Conservation (phyloP, 148 eudicot genomes). For the Salicornia ramosissima region DNA sequence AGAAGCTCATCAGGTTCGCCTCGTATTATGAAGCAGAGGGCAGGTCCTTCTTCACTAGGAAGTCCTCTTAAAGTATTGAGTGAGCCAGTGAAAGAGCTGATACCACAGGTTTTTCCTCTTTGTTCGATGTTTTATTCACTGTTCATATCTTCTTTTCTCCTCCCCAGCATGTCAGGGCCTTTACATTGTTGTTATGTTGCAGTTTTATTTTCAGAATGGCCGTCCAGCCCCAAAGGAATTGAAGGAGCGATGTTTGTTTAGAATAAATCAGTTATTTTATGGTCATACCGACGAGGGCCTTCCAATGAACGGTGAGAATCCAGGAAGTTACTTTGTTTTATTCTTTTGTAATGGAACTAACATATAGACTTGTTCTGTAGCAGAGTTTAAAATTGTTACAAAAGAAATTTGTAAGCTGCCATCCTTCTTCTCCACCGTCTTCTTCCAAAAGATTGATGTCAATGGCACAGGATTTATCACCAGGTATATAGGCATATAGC, state of each 20-base stretch:
- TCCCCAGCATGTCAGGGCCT: not conserved
- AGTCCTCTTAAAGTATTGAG: constrained; percentile 76
- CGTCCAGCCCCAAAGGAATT: constrained; percentile 90
- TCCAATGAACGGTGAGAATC: constrained; percentile 67
- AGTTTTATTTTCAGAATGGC: constrained; percentile 95
- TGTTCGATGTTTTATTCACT: constrained; percentile 2
- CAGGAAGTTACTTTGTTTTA: not conserved
- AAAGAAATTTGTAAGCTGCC: constrained; percentile 97
- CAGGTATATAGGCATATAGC: constrained; percentile 72
- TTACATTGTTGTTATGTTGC: constrained; percentile 22
- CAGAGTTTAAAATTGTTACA: constrained; percentile 86
- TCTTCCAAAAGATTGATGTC: constrained; percentile 77
- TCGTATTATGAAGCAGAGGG: constrained; percentile 67
- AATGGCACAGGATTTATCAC: constrained; percentile 70
- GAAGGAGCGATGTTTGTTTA: constrained; percentile 77
- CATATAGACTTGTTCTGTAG: constrained; percentile 10
- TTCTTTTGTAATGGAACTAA: not conserved
- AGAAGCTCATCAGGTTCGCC: constrained; percentile 98
- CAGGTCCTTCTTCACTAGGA: constrained; percentile 71
- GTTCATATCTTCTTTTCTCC: not conserved
- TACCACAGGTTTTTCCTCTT: constrained; percentile 66
- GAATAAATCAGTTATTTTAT: constrained; percentile 88
- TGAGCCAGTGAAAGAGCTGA: constrained; percentile 83
- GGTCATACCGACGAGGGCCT: constrained; percentile 85
- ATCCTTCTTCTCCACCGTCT: constrained; percentile 77